phyloP scores from a whole-genome alignment of 78 protist species.

The Dictyostelium intermedium region DNA sequence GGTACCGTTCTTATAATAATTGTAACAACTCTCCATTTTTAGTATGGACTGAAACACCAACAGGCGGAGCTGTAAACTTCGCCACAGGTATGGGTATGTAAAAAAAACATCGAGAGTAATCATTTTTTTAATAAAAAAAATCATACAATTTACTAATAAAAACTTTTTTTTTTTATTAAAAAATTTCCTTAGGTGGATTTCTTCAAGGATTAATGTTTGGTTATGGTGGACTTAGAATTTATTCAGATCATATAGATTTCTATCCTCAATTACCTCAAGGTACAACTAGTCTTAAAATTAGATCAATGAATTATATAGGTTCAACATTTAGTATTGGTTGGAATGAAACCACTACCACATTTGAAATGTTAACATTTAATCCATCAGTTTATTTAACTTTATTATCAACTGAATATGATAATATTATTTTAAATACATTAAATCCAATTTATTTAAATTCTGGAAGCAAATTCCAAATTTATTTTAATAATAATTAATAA shows the following conservation, averaged over 20 bases:
- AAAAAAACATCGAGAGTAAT: too few relatives aligned
- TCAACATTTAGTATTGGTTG: slow-evolving; percentile 14
- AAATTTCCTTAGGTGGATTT: slow-evolving; percentile 80
- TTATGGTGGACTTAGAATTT: slow-evolving; percentile 60
- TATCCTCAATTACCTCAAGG: slow-evolving; percentile 42
- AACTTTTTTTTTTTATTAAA: background rate
- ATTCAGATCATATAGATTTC: background rate
- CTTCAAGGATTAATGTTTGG: slow-evolving; percentile 59
- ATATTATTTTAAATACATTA: background rate
- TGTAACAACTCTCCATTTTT: slow-evolving; percentile 41
- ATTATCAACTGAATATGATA: background rate
- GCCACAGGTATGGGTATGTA: slow-evolving; percentile 29
- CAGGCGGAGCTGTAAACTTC: slow-evolving; percentile 56
- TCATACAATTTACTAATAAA: too few relatives aligned
- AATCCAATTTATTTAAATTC: background rate
- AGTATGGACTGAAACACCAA: slow-evolving; percentile 82
- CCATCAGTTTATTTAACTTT: background rate
- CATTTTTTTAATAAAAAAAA: too few relatives aligned
- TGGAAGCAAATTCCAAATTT: slow-evolving; percentile 2
- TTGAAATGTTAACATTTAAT: background rate
- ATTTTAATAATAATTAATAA: background rate
- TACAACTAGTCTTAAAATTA: background rate
- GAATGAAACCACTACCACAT: background rate
- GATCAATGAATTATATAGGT: background rate
- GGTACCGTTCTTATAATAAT: slow-evolving; percentile 23